Evolutionary conservation across 2,329 filamentous ascomycete genomes (phyloP).

Genomic region (Claviceps sp.): DNA sequence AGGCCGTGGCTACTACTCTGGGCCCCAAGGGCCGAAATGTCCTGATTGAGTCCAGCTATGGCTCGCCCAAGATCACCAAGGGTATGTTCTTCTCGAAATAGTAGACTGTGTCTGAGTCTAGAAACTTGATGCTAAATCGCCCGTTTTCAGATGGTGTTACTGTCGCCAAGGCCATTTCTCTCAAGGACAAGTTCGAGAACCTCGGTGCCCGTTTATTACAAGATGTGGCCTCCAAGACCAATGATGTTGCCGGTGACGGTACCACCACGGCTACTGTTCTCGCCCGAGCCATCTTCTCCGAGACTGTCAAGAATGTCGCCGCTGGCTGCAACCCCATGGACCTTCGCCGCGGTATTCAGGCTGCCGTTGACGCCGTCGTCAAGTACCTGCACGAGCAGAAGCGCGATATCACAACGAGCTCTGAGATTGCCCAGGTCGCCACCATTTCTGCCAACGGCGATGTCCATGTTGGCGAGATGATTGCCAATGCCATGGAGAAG

Average conservation of each 20-base stretch:
- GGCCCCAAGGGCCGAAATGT: constrained; percentile 98
- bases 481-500: constrained; percentile 99
- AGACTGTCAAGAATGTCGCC: constrained; percentile 99
- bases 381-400: constrained; percentile 92
- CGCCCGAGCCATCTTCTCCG: constrained; percentile 95
- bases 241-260: constrained; percentile 96
- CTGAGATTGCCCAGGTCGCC: constrained; percentile 93
- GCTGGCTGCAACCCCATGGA: constrained; percentile 99
- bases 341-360: constrained; percentile 89
- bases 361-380: constrained; percentile 87
- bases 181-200: constrained; percentile 99
- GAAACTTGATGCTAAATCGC: constrained; percentile 6
- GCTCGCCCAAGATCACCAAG: constrained; percentile 99
- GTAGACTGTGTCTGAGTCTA: constrained; percentile 8
- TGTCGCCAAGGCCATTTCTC: constrained; percentile 74
- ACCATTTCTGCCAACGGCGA: constrained; percentile 98
- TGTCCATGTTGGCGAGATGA: constrained; percentile 84
- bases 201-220: constrained; percentile 91
- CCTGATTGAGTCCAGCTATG: constrained; percentile 94
- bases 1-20: constrained; percentile 88
- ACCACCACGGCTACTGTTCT: constrained; percentile 97
- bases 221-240: constrained; percentile 98
- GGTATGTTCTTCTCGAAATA: constrained; percentile 34
- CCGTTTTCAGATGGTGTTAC: constrained; percentile 61
- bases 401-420: constrained; percentile 93